Conservation (phyloP, 305 asterid genomes). For the Rubia peregrina region DNA sequence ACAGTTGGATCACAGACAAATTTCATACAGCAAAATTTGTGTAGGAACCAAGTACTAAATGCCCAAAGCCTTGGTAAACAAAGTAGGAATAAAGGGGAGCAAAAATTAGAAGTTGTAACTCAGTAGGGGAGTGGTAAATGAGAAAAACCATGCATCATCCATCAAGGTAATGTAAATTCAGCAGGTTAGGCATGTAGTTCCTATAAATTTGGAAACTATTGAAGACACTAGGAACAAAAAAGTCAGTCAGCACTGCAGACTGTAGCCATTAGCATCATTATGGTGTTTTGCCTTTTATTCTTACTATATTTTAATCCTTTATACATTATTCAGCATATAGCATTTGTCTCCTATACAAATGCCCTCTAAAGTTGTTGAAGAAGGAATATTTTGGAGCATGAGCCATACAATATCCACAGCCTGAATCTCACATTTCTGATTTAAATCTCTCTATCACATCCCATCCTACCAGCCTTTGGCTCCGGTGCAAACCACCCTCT, state of each 20-base stretch:
- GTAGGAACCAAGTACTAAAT: background rate
- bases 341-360: background rate
- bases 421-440: background rate
- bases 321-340: background rate
- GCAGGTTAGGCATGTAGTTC: background rate
- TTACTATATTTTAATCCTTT: background rate
- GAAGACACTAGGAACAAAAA: background rate
- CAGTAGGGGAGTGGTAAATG: no score
- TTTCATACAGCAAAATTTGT: background rate
- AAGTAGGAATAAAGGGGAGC: background rate
- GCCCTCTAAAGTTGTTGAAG: background rate
- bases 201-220: background rate
- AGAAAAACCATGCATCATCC: background rate
- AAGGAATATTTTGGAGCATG: background rate
- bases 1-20: background rate
- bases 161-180: background rate
- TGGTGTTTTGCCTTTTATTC: background rate
- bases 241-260: background rate
- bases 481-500: background rate
- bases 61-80: background rate
- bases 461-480: background rate
- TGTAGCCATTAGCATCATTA: background rate
- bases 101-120: no score
- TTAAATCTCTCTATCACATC: background rate
- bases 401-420: conserved; percentile 1